These are phyloP conservation scores for Backusella parvicylindrica DNA, from an alignment of 192 early-diverging fungal species.

Conservation along the genomic window DNA sequence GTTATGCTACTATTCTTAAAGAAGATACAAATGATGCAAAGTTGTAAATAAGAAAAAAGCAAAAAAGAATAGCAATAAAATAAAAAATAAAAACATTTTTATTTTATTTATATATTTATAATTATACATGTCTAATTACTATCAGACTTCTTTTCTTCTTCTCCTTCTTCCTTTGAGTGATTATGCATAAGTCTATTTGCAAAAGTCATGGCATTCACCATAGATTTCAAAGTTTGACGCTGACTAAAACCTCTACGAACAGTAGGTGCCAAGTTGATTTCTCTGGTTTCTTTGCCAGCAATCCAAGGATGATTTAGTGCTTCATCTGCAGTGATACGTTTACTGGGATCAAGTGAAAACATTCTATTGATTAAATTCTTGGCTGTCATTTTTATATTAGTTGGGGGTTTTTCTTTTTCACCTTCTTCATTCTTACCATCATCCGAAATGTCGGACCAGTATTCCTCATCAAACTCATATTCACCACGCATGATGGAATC, in stretches of 20 bases:
- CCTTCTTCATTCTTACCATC: conserved; percentile 21
- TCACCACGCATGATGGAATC: conserved; percentile 58
- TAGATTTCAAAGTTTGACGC: conserved; percentile 7
- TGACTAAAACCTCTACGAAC: conserved; percentile 12
- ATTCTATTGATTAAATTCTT: conserved; percentile 70
- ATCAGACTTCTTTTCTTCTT: not conserved
- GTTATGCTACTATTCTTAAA: conserved; percentile 44
- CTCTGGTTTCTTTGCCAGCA: conserved; percentile 30
- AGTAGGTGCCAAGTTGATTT: conserved; percentile 1
- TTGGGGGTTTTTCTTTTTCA: not conserved
- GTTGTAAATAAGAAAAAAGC: conserved; percentile 1
- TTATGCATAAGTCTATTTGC: not conserved
- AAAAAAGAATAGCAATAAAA: not conserved
- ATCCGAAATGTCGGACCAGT: conserved; percentile 77
- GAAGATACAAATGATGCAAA: not conserved
- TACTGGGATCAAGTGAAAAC: conserved; percentile 58
- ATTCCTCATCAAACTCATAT: conserved; percentile 65
- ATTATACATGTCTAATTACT: not conserved
- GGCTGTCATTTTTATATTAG: conserved; percentile 28
- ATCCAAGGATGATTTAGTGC: conserved; percentile 87
- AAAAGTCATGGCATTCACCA: not conserved
- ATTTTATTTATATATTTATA: not conserved
- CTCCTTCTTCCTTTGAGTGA: not conserved
- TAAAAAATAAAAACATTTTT: not conserved
- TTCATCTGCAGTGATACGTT: conserved; percentile 75